Evolutionary conservation across 2,329 filamentous ascomycete genomes (phyloP).

Genomic region (Calonectria montana): DNA sequence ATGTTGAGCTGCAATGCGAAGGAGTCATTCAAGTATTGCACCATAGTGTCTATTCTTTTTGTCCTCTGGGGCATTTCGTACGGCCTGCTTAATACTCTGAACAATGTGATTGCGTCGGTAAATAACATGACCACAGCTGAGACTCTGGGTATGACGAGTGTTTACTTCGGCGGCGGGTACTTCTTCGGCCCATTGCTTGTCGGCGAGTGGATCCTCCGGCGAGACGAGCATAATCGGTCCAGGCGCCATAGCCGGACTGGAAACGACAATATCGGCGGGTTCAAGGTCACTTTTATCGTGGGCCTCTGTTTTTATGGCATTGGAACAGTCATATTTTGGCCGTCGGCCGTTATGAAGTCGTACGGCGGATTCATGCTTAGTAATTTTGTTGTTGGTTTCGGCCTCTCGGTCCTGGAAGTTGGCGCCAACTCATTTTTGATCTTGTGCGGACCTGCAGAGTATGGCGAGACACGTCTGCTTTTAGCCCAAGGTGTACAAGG

Average conservation of each 20-base stretch:
- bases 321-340: slow-evolving; percentile 89
- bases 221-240: slow-evolving; percentile 70
- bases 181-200: slow-evolving; percentile 76
- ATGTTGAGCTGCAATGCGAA: slow-evolving; percentile 72
- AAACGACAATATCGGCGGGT: slow-evolving; percentile 69
- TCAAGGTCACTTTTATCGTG: slow-evolving; percentile 83
- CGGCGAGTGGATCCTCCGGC: slow-evolving; percentile 76
- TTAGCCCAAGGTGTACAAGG: slow-evolving; percentile 82
- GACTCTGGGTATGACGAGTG: slow-evolving; percentile 74
- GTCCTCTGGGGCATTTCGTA: slow-evolving; percentile 93
- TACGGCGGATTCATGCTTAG: slow-evolving; percentile 83
- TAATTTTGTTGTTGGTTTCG: slow-evolving; percentile 81
- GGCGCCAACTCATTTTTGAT: slow-evolving; percentile 80
- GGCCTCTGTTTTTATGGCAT: slow-evolving; percentile 80
- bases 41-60: slow-evolving; percentile 83
- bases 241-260: slow-evolving; percentile 51
- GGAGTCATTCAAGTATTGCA: slow-evolving; percentile 78
- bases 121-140: slow-evolving; percentile 71
- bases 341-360: slow-evolving; percentile 77
- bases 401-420: slow-evolving; percentile 81
- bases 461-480: slow-evolving; percentile 79
- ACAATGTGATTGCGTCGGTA: slow-evolving; percentile 74
- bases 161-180: slow-evolving; percentile 79
- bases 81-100: slow-evolving; percentile 85
- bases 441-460: slow-evolving; percentile 79